Percentiles rank a stretch among this genome's conserved stretches.
Conservation (phyloP, 805 yeast species). For the Candida hungchunana region DNA sequence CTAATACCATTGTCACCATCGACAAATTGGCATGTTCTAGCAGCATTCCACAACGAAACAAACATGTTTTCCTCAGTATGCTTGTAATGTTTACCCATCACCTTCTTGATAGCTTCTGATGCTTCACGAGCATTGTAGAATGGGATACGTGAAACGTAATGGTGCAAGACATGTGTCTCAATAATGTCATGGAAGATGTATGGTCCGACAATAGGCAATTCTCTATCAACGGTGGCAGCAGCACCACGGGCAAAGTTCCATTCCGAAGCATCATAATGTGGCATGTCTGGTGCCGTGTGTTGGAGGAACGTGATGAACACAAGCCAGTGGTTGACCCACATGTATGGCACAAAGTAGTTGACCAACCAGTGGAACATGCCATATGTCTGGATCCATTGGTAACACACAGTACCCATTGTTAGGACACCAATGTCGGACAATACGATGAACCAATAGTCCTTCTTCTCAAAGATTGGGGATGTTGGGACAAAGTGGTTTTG, state of each 20-base stretch:
- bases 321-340: slow-evolving; percentile 61
- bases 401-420: slow-evolving; percentile 39
- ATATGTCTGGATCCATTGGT: slow-evolving; percentile 45
- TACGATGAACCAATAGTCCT: slow-evolving; percentile 52
- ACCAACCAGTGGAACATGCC: slow-evolving; percentile 48
- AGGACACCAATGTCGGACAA: slow-evolving; percentile 54
- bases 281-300: slow-evolving; percentile 57
- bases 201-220: slow-evolving; percentile 57
- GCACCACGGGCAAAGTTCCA: slow-evolving; percentile 69
- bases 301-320: slow-evolving; percentile 60
- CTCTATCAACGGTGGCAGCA: slow-evolving; percentile 60
- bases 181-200: slow-evolving; percentile 84
- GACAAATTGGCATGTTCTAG: slow-evolving; percentile 66
- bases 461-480: slow-evolving; percentile 50
- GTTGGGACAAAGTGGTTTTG: slow-evolving; percentile 52
- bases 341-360: slow-evolving; percentile 56
- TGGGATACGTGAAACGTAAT: slow-evolving; percentile 78
- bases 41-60: slow-evolving; percentile 50
- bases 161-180: slow-evolving; percentile 88
- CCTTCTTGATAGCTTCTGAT: slow-evolving; percentile 72
- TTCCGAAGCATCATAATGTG: slow-evolving; percentile 51
- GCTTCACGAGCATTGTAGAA: slow-evolving; percentile 82
- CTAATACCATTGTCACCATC: slow-evolving; percentile 63
- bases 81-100: slow-evolving; percentile 79
- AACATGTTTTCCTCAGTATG: slow-evolving; percentile 58